These are phyloP conservation scores for Penicillium oxalicum DNA, from an alignment of 2,329 filamentous ascomycete genomes.

Conservation along the genomic window DNA sequence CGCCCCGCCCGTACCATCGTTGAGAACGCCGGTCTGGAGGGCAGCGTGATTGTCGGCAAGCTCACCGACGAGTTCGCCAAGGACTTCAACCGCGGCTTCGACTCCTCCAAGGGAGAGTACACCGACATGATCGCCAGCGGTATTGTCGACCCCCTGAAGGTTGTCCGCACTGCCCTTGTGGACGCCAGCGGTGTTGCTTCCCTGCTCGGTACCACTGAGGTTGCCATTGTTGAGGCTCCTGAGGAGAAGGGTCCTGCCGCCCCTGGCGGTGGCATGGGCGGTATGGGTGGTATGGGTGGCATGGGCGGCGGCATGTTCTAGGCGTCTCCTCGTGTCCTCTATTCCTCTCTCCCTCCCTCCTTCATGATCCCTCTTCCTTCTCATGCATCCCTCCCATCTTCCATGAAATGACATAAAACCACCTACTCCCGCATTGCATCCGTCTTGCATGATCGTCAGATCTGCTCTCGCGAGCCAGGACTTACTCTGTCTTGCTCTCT, in stretches of 20 bases:
- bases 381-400: too few relatives aligned
- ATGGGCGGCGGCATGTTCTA: conserved; percentile 63
- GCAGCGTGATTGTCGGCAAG: conserved; percentile 95
- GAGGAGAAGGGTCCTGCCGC: conserved; percentile 74
- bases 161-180: conserved; percentile 90
- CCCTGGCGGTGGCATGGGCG: conserved; percentile 44
- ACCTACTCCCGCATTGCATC: too few relatives aligned
- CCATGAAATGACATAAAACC: too few relatives aligned
- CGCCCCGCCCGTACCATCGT: conserved; percentile 90
- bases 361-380: neutral
- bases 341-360: conserved; percentile 3
- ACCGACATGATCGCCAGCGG: conserved; percentile 96
- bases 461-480: too few relatives aligned
- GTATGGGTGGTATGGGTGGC: conserved; percentile 57
- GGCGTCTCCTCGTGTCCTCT: conserved; percentile 16
- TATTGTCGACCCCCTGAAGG: conserved; percentile 99
- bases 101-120: conserved; percentile 95
- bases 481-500: too few relatives aligned
- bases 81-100: conserved; percentile 98
- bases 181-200: conserved; percentile 96
- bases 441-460: too few relatives aligned
- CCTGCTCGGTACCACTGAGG: conserved; percentile 94
- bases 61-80: conserved; percentile 84
- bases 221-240: conserved; percentile 90
- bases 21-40: conserved; percentile 95